Evolutionary conservation across 2,329 filamentous ascomycete species (phyloP), one percentile per base, ranked within the genome.

Genomic region (Phymatotrichopsis omnivora): DNA sequence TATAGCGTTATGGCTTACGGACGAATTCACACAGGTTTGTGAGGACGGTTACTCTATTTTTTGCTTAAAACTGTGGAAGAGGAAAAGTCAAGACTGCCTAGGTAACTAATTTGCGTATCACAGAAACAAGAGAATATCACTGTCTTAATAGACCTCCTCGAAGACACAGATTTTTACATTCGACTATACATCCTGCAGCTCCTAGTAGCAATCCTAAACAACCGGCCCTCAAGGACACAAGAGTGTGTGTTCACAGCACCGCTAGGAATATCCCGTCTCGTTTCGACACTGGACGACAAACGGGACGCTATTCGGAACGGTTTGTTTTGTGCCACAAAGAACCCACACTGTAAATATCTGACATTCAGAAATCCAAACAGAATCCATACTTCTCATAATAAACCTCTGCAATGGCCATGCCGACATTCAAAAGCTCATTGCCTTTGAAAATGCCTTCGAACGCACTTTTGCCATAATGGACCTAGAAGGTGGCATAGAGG

Each of bases 391-490:
- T n/a, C 72, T 98, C 11, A 74, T 98, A 37, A 93, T 84, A 24
- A 83, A 86, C 46, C 71, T 98, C 23, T 95, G 91, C 0, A 84
- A 85, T 23, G 80, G 79, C 0, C 94, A 89, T 7, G 68, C 80
- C 31, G 87, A 96, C 58, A 75, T 98, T 41, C 87, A 96, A 61
- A 96, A 96, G 63, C 73, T 96, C 2, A 87, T 96, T 19, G 91
- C 86, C 0, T 96, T 95, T 56, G 86, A 95, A 59, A 89, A 85
- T 69, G 85, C 87, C 0, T 96, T 95, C 58, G 85, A 91, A 51
- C 78, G 81, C 32, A 69, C 93, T 20, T 95, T 96, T 61, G 71
- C 71, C 33, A 79, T 96, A 42, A 83, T 98, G 42, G 74, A 80
- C 54, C 69, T 72, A 1, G 91, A 98, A 58, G 91, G 91, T 0